These are phyloP conservation scores for Termitomyces titanicus DNA, from an alignment of 768 basidiomycete genomes.

Conservation along the genomic window DNA sequence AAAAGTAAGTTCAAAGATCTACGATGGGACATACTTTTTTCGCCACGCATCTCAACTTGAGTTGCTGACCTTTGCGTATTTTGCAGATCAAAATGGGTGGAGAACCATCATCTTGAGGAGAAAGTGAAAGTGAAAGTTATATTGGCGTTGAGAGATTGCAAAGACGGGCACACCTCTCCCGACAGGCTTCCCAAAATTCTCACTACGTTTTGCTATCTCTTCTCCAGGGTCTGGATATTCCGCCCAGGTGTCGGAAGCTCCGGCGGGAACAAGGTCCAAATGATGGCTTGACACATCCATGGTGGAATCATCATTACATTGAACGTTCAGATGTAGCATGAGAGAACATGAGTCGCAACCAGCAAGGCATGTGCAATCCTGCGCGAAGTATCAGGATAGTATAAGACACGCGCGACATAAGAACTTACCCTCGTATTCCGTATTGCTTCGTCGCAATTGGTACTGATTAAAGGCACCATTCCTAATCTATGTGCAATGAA, in stretches of 20 bases:
- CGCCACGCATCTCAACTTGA: slow-evolving; percentile 81
- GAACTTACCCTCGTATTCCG: slow-evolving; percentile 65
- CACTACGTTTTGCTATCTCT: slow-evolving; percentile 69
- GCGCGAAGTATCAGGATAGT: slow-evolving; percentile 1
- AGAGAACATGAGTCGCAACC: slow-evolving; percentile 88
- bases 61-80: slow-evolving; percentile 90
- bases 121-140: no score
- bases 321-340: slow-evolving; percentile 70
- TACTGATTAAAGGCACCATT: slow-evolving; percentile 86
- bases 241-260: slow-evolving; percentile 18
- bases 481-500: slow-evolving; percentile 96
- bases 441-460: slow-evolving; percentile 87
- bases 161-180: slow-evolving; percentile 59
- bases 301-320: slow-evolving; percentile 67
- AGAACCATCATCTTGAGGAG: slow-evolving; percentile 48
- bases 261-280: slow-evolving; percentile 57
- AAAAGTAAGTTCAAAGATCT: neutral
- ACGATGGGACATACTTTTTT: slow-evolving; percentile 68
- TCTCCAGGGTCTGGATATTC: slow-evolving; percentile 47
- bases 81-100: slow-evolving; percentile 85
- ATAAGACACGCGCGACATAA: neutral
- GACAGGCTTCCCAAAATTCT: slow-evolving; percentile 77
- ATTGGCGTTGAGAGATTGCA: slow-evolving; percentile 5
- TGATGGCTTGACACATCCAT: slow-evolving; percentile 87
- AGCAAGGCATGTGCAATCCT: slow-evolving; percentile 92